Evolutionary conservation across 2,329 filamentous ascomycete genomes (phyloP), one percentile per base, ranked within the genome.

Genomic region (Aspergillus aculeatus): DNA sequence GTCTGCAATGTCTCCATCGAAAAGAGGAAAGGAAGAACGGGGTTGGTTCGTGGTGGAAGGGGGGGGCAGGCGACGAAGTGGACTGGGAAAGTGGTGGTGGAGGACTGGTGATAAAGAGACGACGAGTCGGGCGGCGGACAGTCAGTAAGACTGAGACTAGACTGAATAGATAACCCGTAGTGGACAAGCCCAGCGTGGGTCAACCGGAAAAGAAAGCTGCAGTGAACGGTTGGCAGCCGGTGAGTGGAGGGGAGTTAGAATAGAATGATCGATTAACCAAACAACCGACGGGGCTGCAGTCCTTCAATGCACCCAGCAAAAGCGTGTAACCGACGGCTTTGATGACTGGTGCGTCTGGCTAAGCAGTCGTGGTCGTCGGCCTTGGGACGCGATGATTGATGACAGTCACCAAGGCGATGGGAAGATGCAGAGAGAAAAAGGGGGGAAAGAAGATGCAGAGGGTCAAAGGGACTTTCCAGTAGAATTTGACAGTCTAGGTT

Each of bases 1-100:
- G 67, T 64, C 65, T 67, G 70, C 70, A 69, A 61, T 62, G 65
- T 71, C 71, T 74, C 71, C 71, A 74, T 74, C 71, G 71, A 73
- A 72, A 59, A 47, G 32, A 35, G 55, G 32, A 56, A 57, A 31
- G 32, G 56, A 44, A 38, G 32, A 51, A 24, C 19, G 49, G 47
- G 60, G 54, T 50, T 64, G 59, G 61, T 59, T 63, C 56, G 61
- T 49, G 53, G 50, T 38, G 52, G 50, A 38, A 31, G 44, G 55
- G 58, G 56, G 55, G 56, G 49, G 56, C 53, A 62, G 56, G 61
- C 56, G 61, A 60, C 55, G 53, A 54, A 38, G 52, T 61, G 56
- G 58, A 29, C 49, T 53, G 51, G 52, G 51, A 47, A 54, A 53
- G 24, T 32, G 50, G 56, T 32, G 31, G 32, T 31, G 32, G 21